Conservation (phyloP, 495 filamentous ascomycete species). For the Penicillium paxilli region DNA sequence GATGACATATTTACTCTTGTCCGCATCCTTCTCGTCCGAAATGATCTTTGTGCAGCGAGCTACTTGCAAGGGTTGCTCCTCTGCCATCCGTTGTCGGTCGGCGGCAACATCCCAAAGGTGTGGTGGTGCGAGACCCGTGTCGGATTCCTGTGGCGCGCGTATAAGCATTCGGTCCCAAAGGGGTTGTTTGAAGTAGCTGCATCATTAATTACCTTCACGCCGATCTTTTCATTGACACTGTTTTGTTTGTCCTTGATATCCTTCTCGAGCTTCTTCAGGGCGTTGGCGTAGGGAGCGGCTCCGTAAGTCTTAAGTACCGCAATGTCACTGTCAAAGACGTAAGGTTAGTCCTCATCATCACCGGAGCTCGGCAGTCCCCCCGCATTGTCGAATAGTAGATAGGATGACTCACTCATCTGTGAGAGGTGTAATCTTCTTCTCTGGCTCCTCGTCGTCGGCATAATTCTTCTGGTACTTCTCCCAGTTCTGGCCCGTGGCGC, state of each 20-base stretch:
- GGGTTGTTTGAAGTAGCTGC: slow-evolving; percentile 10
- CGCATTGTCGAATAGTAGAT: not conserved
- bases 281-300: slow-evolving; percentile 89
- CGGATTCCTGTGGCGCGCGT: slow-evolving; percentile 76
- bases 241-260: slow-evolving; percentile 97
- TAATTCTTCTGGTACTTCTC: slow-evolving; percentile 98
- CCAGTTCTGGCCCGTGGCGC: slow-evolving; percentile 90
- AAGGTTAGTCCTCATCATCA: slow-evolving; percentile 25
- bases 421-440: slow-evolving; percentile 98
- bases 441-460: slow-evolving; percentile 92
- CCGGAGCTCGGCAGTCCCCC: slow-evolving; percentile 2
- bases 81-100: slow-evolving; percentile 95
- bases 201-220: slow-evolving; percentile 56
- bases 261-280: slow-evolving; percentile 93
- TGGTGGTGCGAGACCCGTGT: slow-evolving; percentile 95
- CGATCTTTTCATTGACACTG: slow-evolving; percentile 98
- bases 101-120: slow-evolving; percentile 99
- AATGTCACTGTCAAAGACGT: slow-evolving; percentile 71
- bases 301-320: slow-evolving; percentile 99
- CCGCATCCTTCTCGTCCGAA: slow-evolving; percentile 89
- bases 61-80: slow-evolving; percentile 97
- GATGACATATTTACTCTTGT: slow-evolving; percentile 99
- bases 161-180: slow-evolving; percentile 21
- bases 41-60: slow-evolving; percentile 99
- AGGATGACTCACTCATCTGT: slow-evolving; percentile 78